Evolutionary conservation across 768 basidiomycete genomes (phyloP).

Genomic region (Mycena galericulata): DNA sequence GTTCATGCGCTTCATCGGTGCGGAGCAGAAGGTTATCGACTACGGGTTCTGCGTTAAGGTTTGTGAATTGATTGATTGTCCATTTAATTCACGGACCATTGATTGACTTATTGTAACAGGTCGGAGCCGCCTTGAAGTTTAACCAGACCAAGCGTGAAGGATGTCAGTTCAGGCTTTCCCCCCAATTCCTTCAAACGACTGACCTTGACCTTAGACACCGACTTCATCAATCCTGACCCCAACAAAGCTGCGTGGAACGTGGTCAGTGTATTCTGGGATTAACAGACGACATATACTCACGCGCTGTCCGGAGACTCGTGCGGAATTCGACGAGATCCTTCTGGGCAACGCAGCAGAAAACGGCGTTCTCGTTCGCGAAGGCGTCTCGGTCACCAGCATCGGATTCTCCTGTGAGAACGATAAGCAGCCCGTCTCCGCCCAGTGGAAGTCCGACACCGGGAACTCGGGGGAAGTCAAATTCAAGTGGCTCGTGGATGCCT

Average conservation of each 20-base stretch:
- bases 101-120: conserved; percentile 36
- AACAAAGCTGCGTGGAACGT: conserved; percentile 72
- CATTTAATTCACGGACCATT: neutral
- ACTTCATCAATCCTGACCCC: conserved; percentile 65
- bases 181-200: too few relatives aligned
- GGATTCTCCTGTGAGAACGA: conserved; percentile 51
- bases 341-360: conserved; percentile 63
- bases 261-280: conserved; percentile 45
- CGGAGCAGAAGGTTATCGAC: conserved; percentile 45
- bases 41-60: conserved; percentile 53
- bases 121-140: conserved; percentile 56
- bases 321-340: conserved; percentile 70
- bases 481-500: conserved; percentile 73
- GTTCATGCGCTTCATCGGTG: conserved; percentile 52
- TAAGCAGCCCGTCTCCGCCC: conserved; percentile 51
- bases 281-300: neutral
- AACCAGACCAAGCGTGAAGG: conserved; percentile 52
- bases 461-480: conserved; percentile 59
- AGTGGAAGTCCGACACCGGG: conserved; percentile 51
- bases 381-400: conserved; percentile 57
- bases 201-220: too few relatives aligned
- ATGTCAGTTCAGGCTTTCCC: conserved; percentile 40
- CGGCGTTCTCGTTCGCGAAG: conserved; percentile 63
- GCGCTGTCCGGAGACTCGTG: conserved; percentile 53
- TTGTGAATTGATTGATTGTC: neutral